Evolutionary conservation across 352 stramenopile genomes (phyloP).

Genomic region (Globisporangium parvum): DNA sequence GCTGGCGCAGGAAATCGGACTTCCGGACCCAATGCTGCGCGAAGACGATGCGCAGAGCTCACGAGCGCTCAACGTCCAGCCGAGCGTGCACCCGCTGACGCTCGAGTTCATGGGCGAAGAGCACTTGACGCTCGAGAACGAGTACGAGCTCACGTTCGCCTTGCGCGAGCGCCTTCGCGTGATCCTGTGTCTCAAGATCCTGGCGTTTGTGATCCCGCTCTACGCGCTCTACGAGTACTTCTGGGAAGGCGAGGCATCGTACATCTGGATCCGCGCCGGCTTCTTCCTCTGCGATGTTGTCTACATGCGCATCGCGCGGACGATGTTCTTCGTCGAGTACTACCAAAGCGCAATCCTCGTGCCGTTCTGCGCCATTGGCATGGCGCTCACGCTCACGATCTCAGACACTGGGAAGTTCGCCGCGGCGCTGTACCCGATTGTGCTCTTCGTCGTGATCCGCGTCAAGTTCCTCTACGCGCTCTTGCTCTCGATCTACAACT

Average conservation of each 20-base stretch:
- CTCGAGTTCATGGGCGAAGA: slow-evolving; percentile 84
- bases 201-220: slow-evolving; percentile 61
- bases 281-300: slow-evolving; percentile 69
- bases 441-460: slow-evolving; percentile 76
- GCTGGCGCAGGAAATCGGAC: slow-evolving; percentile 65
- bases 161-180: slow-evolving; percentile 61
- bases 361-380: slow-evolving; percentile 59
- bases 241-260: slow-evolving; percentile 51
- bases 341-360: slow-evolving; percentile 73
- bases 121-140: slow-evolving; percentile 62
- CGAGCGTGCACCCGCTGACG: slow-evolving; percentile 65
- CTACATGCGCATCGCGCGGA: slow-evolving; percentile 63
- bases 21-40: slow-evolving; percentile 48
- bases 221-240: slow-evolving; percentile 71
- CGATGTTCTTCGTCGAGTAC: slow-evolving; percentile 65
- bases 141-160: slow-evolving; percentile 73
- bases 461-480: slow-evolving; percentile 83
- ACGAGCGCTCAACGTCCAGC: slow-evolving; percentile 53
- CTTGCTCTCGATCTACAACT: slow-evolving; percentile 72
- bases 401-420: slow-evolving; percentile 82
- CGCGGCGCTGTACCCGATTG: slow-evolving; percentile 70
- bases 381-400: slow-evolving; percentile 78
- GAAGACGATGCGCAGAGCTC: slow-evolving; percentile 70
- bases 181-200: slow-evolving; percentile 65
- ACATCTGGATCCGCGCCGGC: slow-evolving; percentile 52